Base-by-base conservation (phyloP, 83 land plant genomes). In the Isoetes engelmannii region DNA sequence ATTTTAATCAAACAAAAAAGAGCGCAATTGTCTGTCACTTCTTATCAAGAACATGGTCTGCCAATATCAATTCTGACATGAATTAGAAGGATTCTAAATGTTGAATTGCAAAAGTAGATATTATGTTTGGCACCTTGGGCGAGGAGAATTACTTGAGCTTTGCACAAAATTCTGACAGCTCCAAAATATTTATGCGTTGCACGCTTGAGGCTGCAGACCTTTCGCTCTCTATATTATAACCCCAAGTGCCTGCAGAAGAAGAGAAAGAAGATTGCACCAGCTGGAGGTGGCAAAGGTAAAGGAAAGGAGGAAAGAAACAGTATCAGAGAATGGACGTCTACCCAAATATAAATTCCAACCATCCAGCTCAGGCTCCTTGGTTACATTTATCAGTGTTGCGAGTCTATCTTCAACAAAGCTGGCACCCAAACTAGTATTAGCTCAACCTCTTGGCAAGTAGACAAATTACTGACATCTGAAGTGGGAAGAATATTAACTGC, bases 361-460 rank as follows among this genome's bases (percentile, higher is more conserved):
- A 67, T 88, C 85, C 56, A 95, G 72, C 28, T 80, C 89, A 6
- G 91, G 85, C 28, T 88, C 96, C 69, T 95, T 94, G 72, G 91
- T 88, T 42, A 94, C 99, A 74, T 94, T 91, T 70, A 82, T 84
- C 47, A 91, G 73, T 0, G 99, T 95, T 17, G 97, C 97, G 47
- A 95, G 83, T 64, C 99, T 85, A 77, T 95, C 99, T 69, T 95
- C 99, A 45, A 95, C 99, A 78, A 95, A 95, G 77, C 99, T 91
- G 79, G 37, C 1, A 28, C 37, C 2, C 37, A 28, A 28, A 28
- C 37, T 28, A 28, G 37, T 28, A 28, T 28, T 28, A 28, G 37
- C 37, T 28, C 37, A 28, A 28, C 37, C 37, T 28, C 37, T 28
- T 28, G 37, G 37, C 37, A 28, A 28, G 37, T 28, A 28, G 37